Evolutionary conservation across 2,329 filamentous ascomycete genomes (phyloP).

Genomic region (Fusarium circinatum): DNA sequence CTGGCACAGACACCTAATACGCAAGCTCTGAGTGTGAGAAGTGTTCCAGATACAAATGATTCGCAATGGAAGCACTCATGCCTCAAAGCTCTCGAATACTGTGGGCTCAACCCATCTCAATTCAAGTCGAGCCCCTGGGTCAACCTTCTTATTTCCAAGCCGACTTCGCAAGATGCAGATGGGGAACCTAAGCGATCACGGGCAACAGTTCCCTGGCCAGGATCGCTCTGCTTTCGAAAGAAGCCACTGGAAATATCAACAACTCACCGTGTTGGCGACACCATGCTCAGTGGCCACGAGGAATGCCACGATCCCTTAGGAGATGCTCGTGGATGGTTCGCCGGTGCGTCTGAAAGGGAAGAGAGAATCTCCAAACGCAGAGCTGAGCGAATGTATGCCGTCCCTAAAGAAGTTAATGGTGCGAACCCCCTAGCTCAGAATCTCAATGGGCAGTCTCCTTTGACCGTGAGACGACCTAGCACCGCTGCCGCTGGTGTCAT

Average conservation of each 20-base stretch:
- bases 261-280: slow-evolving; percentile 53
- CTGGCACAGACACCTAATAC: slow-evolving; percentile 64
- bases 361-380: slow-evolving; percentile 59
- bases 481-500: slow-evolving; percentile 63
- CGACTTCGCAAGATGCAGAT: slow-evolving; percentile 55
- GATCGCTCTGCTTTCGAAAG: slow-evolving; percentile 63
- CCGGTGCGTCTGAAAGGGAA: slow-evolving; percentile 56
- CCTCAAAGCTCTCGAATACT: slow-evolving; percentile 60
- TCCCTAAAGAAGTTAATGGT: slow-evolving; percentile 55
- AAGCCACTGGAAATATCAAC: slow-evolving; percentile 55
- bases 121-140: slow-evolving; percentile 62
- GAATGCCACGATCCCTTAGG: slow-evolving; percentile 61
- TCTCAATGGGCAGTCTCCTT: slow-evolving; percentile 63
- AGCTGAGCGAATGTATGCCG: slow-evolving; percentile 59
- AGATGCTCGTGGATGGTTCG: slow-evolving; percentile 61
- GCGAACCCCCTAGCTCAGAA: slow-evolving; percentile 55
- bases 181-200: slow-evolving; percentile 55
- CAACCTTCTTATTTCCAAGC: slow-evolving; percentile 59
- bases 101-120: slow-evolving; percentile 58
- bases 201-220: slow-evolving; percentile 64
- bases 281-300: slow-evolving; percentile 50
- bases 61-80: slow-evolving; percentile 62
- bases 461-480: slow-evolving; percentile 61
- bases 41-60: slow-evolving; percentile 54
- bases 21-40: slow-evolving; percentile 57